phyloP scores from a whole-genome alignment of 768 basidiomycete genomes.

The Pleurotus citrinopileatus region DNA sequence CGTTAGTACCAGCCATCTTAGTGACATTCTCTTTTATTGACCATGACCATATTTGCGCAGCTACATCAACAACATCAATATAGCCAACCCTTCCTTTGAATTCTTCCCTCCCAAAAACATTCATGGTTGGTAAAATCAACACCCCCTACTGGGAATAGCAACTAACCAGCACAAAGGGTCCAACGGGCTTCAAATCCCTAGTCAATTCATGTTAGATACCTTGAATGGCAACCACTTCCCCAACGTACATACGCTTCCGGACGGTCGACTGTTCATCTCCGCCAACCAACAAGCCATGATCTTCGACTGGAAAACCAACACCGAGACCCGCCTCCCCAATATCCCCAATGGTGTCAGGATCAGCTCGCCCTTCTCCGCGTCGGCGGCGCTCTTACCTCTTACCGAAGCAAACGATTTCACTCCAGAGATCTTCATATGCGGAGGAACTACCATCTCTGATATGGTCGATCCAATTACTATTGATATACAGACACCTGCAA shows the following conservation, averaged over 20 bases:
- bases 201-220: conserved; percentile 12
- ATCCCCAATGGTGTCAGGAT: conserved; percentile 43
- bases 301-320: conserved; percentile 36
- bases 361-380: conserved; percentile 37
- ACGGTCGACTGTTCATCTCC: conserved; percentile 38
- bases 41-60: no score
- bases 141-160: background rate
- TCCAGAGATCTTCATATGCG: conserved; percentile 46
- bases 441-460: conserved; percentile 35
- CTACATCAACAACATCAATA: conserved; percentile 63
- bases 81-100: conserved; percentile 55
- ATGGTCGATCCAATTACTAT: conserved; percentile 22
- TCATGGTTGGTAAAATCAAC: conserved; percentile 19
- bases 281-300: conserved; percentile 41
- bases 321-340: conserved; percentile 35
- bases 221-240: conserved; percentile 18
- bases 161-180: conserved; percentile 11
- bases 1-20: no score
- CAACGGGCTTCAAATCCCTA: conserved; percentile 19
- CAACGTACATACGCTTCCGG: conserved; percentile 34
- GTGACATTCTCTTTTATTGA: no score
- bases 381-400: conserved; percentile 34
- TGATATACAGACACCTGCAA: conserved; percentile 36
- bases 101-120: conserved; percentile 38
- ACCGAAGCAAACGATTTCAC: conserved; percentile 34